Evolutionary conservation across 176 grass and related monocot species (phyloP).

Genomic region (Oryza australiensis): DNA sequence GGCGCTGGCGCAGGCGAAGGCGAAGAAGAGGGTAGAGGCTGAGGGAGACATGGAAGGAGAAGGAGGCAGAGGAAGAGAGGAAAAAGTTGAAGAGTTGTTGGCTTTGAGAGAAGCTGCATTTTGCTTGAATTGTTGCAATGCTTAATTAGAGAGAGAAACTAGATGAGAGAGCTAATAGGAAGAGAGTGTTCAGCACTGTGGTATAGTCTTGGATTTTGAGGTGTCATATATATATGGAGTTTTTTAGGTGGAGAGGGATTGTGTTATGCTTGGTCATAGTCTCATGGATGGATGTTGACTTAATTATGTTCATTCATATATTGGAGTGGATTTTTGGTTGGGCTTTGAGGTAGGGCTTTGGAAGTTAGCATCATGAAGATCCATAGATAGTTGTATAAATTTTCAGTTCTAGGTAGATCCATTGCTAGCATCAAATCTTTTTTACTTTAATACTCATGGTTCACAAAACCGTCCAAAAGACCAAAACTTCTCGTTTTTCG

Average conservation of each 20-base stretch:
- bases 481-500: no score
- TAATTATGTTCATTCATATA: neutral
- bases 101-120: conserved; percentile 27
- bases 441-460: no score
- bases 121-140: conserved; percentile 13
- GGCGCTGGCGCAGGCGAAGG: conserved; percentile 28
- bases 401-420: neutral
- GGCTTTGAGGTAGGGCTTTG: neutral
- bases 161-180: no score
- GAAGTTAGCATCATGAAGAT: neutral
- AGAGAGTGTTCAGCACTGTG: conserved; percentile 18
- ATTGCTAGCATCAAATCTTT: no score
- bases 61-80: conserved; percentile 36
- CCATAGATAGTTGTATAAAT: neutral
- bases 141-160: neutral
- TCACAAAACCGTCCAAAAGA: no score
- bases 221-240: conserved; percentile 54
- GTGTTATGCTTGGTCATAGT: conserved; percentile 39
- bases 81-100: conserved; percentile 4
- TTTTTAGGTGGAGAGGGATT: conserved; percentile 4
- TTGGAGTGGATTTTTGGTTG: neutral
- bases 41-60: conserved; percentile 41
- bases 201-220: conserved; percentile 20
- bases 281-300: conserved; percentile 31
- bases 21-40: conserved; percentile 36